Evolutionary conservation across 352 stramenopile species (phyloP).

Genomic region (Globisporangium abappressorium): DNA sequence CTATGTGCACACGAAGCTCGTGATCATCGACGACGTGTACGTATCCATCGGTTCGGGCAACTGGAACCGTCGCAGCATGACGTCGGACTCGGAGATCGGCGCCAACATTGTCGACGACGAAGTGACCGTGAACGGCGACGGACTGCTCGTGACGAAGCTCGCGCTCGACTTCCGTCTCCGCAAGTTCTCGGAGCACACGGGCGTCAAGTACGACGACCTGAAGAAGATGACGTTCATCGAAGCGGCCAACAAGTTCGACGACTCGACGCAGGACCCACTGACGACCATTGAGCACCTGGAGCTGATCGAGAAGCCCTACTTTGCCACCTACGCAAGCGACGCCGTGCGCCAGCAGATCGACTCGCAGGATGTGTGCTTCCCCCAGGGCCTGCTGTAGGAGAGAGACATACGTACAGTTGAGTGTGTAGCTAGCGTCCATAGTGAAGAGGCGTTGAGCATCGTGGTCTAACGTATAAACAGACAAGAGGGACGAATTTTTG

Average conservation of each 20-base stretch:
- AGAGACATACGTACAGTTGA: not conserved
- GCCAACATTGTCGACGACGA: conserved; percentile 51
- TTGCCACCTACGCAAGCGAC: conserved; percentile 19
- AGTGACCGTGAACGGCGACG: conserved; percentile 23
- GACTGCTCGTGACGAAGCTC: conserved; percentile 33
- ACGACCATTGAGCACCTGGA: conserved; percentile 32
- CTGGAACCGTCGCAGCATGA: conserved; percentile 88
- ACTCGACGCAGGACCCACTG: conserved; percentile 16
- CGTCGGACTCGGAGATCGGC: conserved; percentile 53
- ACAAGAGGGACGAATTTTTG: not conserved
- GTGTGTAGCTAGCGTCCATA: not conserved
- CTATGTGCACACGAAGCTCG: conserved; percentile 79
- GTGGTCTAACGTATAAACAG: too few species aligned
- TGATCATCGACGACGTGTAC: conserved; percentile 74
- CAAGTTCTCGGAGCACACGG: conserved; percentile 61
- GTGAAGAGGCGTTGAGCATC: not conserved
- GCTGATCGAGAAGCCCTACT: conserved; percentile 24
- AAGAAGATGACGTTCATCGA: conserved; percentile 42
- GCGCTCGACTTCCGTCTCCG: conserved; percentile 47
- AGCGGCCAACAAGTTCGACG: conserved; percentile 34
- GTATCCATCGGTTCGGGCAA: conserved; percentile 83
- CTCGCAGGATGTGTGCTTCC: conserved; percentile 20
- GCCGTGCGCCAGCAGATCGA: conserved; percentile 20
- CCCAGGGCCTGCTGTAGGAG: not conserved
- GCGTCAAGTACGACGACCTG: conserved; percentile 32